A percentile compares a stretch with the other conserved stretches of the same genome.
Conservation (phyloP, 2,329 filamentous ascomycete genomes). For the Cladosporium halotolerans region DNA sequence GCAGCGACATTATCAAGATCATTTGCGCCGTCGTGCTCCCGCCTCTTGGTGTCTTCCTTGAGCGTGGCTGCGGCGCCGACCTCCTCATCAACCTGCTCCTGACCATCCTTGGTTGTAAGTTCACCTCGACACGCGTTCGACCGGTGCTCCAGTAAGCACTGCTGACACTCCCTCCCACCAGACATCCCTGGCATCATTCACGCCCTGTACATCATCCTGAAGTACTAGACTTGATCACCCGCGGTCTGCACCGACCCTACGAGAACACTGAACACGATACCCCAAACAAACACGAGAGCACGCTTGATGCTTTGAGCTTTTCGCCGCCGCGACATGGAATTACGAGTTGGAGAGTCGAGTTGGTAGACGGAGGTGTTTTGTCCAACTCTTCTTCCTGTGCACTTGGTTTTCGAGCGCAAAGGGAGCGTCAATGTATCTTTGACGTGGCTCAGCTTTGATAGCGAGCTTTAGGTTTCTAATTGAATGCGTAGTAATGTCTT, state of each 20-base stretch:
- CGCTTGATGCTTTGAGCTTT: too few species aligned
- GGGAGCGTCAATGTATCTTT: too few species aligned
- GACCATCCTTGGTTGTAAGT: slow-evolving; percentile 53
- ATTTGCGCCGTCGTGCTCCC: slow-evolving; percentile 85
- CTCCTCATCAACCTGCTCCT: slow-evolving; percentile 89
- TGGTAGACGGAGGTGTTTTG: too few species aligned
- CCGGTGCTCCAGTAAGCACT: too few species aligned
- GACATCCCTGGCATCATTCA: slow-evolving; percentile 70
- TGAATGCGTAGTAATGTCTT: too few species aligned
- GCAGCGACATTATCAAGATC: slow-evolving; percentile 71
- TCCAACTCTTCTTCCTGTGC: too few species aligned
- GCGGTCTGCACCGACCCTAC: neutral
- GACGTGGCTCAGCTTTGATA: too few species aligned
- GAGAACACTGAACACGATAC: slow-evolving; percentile 1
- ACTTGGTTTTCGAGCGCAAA: too few species aligned
- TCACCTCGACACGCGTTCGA: too few species aligned
- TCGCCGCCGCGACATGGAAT: too few species aligned
- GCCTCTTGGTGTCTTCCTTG: slow-evolving; percentile 87
- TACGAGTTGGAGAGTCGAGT: too few species aligned
- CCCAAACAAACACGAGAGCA: neutral
- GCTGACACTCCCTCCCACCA: slow-evolving; percentile 31
- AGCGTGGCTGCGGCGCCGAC: slow-evolving; percentile 81
- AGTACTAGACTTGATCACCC: slow-evolving; percentile 56
- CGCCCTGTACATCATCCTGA: slow-evolving; percentile 88
- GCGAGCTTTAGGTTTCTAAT: too few species aligned